Base-by-base conservation (phyloP, 805 yeast species). In the Jamesozyma jinghongensis region DNA sequence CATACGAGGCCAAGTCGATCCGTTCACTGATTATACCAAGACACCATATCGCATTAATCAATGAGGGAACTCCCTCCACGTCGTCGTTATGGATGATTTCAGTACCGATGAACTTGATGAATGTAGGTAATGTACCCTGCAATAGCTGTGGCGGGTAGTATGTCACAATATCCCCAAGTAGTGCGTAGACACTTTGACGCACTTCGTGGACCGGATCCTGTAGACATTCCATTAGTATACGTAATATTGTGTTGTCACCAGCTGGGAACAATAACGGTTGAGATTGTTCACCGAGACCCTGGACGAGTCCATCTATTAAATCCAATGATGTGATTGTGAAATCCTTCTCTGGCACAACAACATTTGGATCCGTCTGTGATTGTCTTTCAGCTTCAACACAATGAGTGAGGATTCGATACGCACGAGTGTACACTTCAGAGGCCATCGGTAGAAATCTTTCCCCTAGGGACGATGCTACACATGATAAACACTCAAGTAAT, bases 121-220 rank as follows among this genome's bases (percentile, higher is more conserved):
- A 65, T 34, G 73, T 51, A 3, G 60, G 42, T 33, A 59, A 42
- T 61, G 32, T 66, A 52, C 41, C 69, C 67, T 52, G 70, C 19
- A 57, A 27, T 10, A 60, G 32, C 14, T 50, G 49, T n/a, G 62
- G 52, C n/a, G 51, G 25, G 75, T 66, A 57, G 61, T 71, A 47
- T 79, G 85, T 52, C 8, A 88, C 83, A 61, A 92, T 70, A 61
- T 92, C 98, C 20, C 98, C 98, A 14, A 90, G 56, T 26, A 92
- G 65, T 0, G 97, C 97, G 65, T 79, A 86, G 0, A 90, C 85
- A 43, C 86, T 77, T 63, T 92, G 98, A 48, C 97, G 74, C n/a
- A 92, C 96, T 59, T 92, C 97, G 46, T 78, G 79, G 19, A 71
- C 74, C 4, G 76, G 73, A 58, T 86, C 95, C 47, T 79, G 81